phyloP scores from a whole-genome alignment of 129 eudicot genomes.

The Solidago caesia region DNA sequence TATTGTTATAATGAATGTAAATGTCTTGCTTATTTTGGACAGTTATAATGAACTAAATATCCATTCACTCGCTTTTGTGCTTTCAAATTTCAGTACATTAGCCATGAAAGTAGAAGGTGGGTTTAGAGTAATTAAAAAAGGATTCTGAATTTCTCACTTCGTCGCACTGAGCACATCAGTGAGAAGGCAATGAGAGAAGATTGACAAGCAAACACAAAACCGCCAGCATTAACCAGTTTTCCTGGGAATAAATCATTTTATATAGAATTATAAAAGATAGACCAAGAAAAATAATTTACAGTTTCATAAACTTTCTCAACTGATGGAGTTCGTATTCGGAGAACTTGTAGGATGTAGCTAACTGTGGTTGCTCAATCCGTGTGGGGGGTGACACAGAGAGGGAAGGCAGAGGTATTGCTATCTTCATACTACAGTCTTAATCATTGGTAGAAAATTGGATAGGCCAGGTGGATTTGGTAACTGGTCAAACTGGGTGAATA shows the following conservation, averaged over 20 bases:
- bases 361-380: constrained; percentile 98
- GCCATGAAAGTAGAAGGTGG: constrained; percentile 98
- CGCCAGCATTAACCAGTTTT: constrained; percentile 78
- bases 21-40: too few relatives aligned
- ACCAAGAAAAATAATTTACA: background rate
- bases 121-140: constrained; percentile 80
- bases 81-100: constrained; percentile 53
- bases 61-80: too few relatives aligned
- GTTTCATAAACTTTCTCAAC: background rate
- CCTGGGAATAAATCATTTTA: constrained; percentile 60
- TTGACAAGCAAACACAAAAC: constrained; percentile 97
- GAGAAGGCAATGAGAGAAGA: constrained; percentile 97
- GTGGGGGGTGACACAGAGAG: constrained; percentile 99
- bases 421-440: background rate
- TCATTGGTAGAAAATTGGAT: too few relatives aligned
- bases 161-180: constrained; percentile 85
- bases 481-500: too few relatives aligned
- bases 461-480: too few relatives aligned
- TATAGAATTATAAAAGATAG: background rate
- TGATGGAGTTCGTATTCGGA: background rate
- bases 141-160: constrained; percentile 78
- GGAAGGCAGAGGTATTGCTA: constrained; percentile 61
- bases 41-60: too few relatives aligned
- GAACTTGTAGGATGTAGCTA: constrained; percentile 85
- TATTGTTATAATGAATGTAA: too few relatives aligned